phyloP scores from a whole-genome alignment of 2,329 filamentous ascomycete species.

The Penicillium sp. region DNA sequence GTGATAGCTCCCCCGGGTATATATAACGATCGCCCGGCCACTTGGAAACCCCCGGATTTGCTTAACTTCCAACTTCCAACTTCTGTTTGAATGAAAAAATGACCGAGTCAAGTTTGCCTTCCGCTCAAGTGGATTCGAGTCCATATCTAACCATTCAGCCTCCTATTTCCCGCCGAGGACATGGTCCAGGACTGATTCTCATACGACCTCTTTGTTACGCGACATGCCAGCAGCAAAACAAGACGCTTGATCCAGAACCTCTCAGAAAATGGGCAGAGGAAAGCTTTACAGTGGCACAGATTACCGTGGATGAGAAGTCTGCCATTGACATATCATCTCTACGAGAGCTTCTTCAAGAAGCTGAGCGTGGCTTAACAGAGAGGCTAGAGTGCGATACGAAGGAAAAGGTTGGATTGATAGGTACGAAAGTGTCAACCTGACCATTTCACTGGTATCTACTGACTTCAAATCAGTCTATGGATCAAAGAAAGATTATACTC shows the following conservation, averaged over 20 bases:
- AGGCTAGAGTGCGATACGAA: conserved; percentile 28
- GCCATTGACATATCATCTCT: conserved; percentile 16
- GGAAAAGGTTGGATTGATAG: conserved; percentile 23
- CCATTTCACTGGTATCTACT: background rate
- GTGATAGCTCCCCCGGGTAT: background rate
- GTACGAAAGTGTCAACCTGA: conserved; percentile 11
- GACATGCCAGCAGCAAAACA: conserved; percentile 32
- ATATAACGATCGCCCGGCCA: conserved; percentile 2
- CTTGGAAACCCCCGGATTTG: background rate
- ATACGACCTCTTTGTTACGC: conserved; percentile 39
- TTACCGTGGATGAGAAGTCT: conserved; percentile 33
- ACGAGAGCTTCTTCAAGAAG: conserved; percentile 11
- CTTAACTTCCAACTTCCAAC: background rate
- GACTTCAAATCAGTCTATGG: conserved; percentile 26
- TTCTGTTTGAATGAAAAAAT: background rate
- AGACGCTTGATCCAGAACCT: conserved; percentile 54
- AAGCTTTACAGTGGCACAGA: conserved; percentile 62
- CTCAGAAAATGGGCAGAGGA: conserved; percentile 71
- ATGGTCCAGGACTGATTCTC: conserved; percentile 51
- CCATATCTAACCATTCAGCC: conserved; percentile 28
- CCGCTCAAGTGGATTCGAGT: conserved; percentile 4
- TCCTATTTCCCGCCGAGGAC: conserved; percentile 51
- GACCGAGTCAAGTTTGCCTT: background rate
- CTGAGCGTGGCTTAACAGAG: conserved; percentile 16
- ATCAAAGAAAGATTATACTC: conserved; percentile 24